Percentiles rank a stretch among this genome's conserved stretches.
Evolutionary conservation across 352 stramenopile species (phyloP).

Genomic region (Peronospora farinosa): DNA sequence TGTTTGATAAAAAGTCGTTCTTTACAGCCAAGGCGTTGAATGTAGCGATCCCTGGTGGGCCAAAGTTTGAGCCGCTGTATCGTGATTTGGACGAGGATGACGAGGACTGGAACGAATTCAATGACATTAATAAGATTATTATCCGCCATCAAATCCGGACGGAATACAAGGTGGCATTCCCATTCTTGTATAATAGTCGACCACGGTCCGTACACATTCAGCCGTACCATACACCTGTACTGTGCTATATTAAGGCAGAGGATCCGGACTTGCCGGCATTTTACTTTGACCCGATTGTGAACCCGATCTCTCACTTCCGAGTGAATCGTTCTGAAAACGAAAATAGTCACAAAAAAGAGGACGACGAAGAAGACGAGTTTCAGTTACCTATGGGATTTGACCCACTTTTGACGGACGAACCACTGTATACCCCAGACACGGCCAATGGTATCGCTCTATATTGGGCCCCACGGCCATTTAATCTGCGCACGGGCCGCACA

Average conservation of each 20-base stretch:
- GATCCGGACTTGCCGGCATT: constrained; percentile 94
- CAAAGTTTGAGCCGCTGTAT: constrained; percentile 99
- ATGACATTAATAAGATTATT: constrained; percentile 99
- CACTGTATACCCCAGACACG: constrained; percentile 93
- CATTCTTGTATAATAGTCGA: constrained; percentile 98
- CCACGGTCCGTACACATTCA: constrained; percentile 93
- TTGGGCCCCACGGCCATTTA: constrained; percentile 96
- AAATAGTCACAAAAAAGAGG: constrained; percentile 30
- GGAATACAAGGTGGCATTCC: constrained; percentile 99
- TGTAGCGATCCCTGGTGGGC: constrained; percentile 96
- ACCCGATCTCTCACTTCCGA: constrained; percentile 94
- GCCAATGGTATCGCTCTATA: constrained; percentile 97
- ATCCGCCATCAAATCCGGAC: constrained; percentile 98
- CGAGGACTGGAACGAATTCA: constrained; percentile 99
- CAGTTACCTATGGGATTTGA: constrained; percentile 82
- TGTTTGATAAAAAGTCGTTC: constrained; percentile 95
- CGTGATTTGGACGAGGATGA: constrained; percentile 97
- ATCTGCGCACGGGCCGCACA: constrained; percentile 93
- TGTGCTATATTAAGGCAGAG: constrained; percentile 96
- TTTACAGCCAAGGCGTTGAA: constrained; percentile 99
- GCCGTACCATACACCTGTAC: constrained; percentile 93
- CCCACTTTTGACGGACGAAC: constrained; percentile 89
- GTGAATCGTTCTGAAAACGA: constrained; percentile 62
- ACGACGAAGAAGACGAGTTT: constrained; percentile 82
- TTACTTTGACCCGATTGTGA: constrained; percentile 96